Conservation (phyloP, 2,329 filamentous ascomycete genomes). For the Phaeosphaeria sp. region DNA sequence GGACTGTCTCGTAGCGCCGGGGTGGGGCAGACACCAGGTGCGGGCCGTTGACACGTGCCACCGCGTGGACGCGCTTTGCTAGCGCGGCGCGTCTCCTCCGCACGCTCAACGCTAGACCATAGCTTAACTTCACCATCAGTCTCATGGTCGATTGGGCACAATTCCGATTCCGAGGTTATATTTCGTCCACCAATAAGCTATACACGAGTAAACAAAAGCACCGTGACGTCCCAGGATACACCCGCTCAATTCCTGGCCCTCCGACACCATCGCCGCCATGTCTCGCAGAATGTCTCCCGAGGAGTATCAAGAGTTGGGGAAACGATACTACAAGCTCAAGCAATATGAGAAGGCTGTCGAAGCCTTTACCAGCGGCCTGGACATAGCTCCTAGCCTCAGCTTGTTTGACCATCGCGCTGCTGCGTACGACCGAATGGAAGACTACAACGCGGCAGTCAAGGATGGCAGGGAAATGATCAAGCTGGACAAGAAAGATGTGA, state of each 20-base stretch:
- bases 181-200: neutral
- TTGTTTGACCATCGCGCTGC: constrained; percentile 64
- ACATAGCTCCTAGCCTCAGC: constrained; percentile 30
- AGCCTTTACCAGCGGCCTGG: constrained; percentile 42
- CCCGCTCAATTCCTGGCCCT: neutral
- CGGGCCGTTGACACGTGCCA: neutral
- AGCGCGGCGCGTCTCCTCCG: constrained; percentile 1
- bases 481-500: constrained; percentile 57
- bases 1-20: neutral
- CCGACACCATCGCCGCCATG: neutral
- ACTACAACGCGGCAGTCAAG: constrained; percentile 59
- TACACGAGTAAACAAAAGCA: neutral
- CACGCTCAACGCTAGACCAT: neutral
- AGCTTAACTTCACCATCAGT: neutral
- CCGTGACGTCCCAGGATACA: neutral
- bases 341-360: constrained; percentile 44
- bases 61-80: neutral
- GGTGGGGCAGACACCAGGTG: neutral
- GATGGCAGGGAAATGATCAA: constrained; percentile 66
- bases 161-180: neutral
- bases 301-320: constrained; percentile 47
- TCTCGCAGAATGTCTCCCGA: constrained; percentile 34
- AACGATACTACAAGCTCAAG: constrained; percentile 44
- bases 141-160: neutral
- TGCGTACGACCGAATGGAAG: constrained; percentile 60